Evolutionary conservation across 495 filamentous ascomycete genomes (phyloP), one percentile per base, ranked within the genome.

Genomic region (Penicillium steckii): DNA sequence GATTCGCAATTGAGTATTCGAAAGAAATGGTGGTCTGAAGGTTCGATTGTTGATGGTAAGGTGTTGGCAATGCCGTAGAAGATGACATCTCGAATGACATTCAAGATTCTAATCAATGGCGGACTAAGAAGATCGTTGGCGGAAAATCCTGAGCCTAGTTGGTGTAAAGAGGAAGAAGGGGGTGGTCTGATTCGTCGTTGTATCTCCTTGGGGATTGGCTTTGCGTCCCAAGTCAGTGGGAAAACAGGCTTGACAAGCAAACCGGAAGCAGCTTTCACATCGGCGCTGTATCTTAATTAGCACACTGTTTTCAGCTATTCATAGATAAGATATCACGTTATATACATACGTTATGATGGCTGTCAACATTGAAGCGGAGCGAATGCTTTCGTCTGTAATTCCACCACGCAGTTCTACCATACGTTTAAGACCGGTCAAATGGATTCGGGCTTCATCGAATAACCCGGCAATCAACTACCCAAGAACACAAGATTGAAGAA

Each of bases 331-430:
- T 6, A 8, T 8, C 13, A 13, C 13, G 43, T 17, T 8, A 4
- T 23, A 12, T 12, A 56, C 56, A 46, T 61, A 71, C 66, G 57
- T 61, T 18, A 68, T 46, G 22, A 69, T 71, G 12, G 66, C 68
- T 42, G 54, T 44, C 29, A 60, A 45, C 33, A 70, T 64, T 3
- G 60, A 60, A 12, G 68, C 62, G 17, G 55, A 56, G 19, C 56
- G 61, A 15, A 67, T 66, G 42, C 60, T 59, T n/a, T 62, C 45
- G 46, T 64, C 46, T 27, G 52, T 53, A 13, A 71, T 65, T 5
- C 67, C 69, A 19, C 69, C 69, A 7, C 67, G 64, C n/a, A 69
- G 52, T 3, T 67, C 66, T 8, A 72, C 67, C 69, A 72, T 67
- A 17, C 55, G 57, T 30, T 58, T 67, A 8, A 72, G 55, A 10